Base-by-base conservation (phyloP, 2,329 filamentous ascomycete species). In the Myriosclerotinia curreyana region DNA sequence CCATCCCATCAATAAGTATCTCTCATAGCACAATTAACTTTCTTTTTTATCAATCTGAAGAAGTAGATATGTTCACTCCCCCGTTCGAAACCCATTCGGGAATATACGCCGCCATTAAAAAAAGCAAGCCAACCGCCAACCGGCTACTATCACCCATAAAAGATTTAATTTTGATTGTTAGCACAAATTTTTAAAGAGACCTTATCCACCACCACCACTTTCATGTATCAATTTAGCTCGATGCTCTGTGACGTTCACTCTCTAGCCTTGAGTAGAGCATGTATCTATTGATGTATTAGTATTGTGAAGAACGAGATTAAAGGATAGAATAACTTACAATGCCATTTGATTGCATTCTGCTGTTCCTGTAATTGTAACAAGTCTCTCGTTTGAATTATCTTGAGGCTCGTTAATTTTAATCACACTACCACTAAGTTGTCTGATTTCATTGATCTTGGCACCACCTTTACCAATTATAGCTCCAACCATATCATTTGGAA, bases 361-460 rank as follows among this genome's bases (percentile, higher is more conserved):
- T 7, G 94, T 98, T 69, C 95, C 95, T 2, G 94, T 97, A 71
- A 98, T 96, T n/a, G 95, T 99, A 65, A 99, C 95, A 66, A 99
- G 82, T 68, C 95, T 89, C 81, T 99, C 95, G 74, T 98, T 99
- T 83, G 92, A 98, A 79, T 96, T 98, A 77, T 98, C 95, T 77
- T 97, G 95, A 1, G 95, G 95, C 77, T 99, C 95, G 76, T 99
- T 98, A 82, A 99, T 99, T 82, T 99, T 99, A 78, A 99, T 98
- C 54, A 99, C 93, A 79, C 94, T 98, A 71, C 95, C 95, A 76
- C 91, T 96, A 72, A 99, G 87, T 77, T 97, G 92, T 71, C 95
- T 88, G 70, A 99, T 99, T 79, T 99, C 95, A 75, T 99, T 99
- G 83, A 99, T 99, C 85, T 99, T 99, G 64, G 92, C 91, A 69